Conservation (phyloP, 331 rosid genomes). For the Telfairia occidentalis region DNA sequence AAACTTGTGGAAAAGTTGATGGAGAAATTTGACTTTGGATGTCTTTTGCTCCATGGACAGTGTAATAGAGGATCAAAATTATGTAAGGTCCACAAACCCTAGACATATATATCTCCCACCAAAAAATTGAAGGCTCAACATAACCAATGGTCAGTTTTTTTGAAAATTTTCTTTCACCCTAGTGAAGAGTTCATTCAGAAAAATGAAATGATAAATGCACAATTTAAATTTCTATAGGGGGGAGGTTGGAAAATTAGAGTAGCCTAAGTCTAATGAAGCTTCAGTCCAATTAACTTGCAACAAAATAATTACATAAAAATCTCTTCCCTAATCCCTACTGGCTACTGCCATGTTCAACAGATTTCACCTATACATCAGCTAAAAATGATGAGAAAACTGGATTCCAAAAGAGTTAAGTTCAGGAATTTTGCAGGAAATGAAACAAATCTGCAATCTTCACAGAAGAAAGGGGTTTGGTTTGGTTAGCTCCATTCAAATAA, state of each 20-base stretch:
- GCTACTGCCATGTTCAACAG: not conserved
- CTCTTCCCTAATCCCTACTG: not conserved
- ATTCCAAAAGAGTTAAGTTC: not conserved
- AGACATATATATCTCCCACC: too few relatives aligned
- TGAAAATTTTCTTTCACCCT: too few relatives aligned
- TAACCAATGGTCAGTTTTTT: not conserved
- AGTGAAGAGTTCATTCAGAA: not conserved
- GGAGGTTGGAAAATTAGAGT: not conserved
- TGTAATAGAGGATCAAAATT: too few relatives aligned
- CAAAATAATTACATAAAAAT: not conserved
- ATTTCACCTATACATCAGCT: constrained; percentile 7
- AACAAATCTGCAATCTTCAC: constrained; percentile 3
- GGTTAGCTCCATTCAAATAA: not conserved
- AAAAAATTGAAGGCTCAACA: too few relatives aligned
- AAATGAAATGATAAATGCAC: not conserved
- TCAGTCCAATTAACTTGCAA: not conserved
- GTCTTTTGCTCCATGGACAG: too few relatives aligned
- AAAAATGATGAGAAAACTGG: not conserved
- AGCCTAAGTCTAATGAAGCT: not conserved
- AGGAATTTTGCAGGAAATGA: constrained; percentile 5
- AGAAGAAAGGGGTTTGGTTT: constrained; percentile 1
- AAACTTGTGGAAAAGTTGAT: too few relatives aligned
- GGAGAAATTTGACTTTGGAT: too few relatives aligned
- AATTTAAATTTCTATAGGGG: not conserved
- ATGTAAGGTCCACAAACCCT: too few relatives aligned